Evolutionary conservation across 2,329 filamentous ascomycete species (phyloP).

Genomic region (Diaporthe citri): DNA sequence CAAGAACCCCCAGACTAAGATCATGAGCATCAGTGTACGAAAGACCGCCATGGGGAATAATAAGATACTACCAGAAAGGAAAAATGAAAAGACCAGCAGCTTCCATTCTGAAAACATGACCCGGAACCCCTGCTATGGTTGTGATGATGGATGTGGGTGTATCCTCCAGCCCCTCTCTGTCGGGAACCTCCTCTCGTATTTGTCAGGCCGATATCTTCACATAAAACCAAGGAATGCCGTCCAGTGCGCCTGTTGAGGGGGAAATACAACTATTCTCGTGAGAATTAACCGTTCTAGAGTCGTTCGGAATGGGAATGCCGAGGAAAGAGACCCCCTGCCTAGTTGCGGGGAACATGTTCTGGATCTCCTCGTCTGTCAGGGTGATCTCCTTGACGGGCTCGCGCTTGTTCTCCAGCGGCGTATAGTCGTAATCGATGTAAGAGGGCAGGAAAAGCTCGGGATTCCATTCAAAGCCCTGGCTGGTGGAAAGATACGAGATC

Average conservation of each 20-base stretch:
- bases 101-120: constrained; percentile 32
- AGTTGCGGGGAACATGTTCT: constrained; percentile 71
- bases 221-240: constrained; percentile 5
- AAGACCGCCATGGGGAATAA: constrained; percentile 34
- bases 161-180: constrained; percentile 13
- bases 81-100: constrained; percentile 27
- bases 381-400: constrained; percentile 84
- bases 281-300: constrained; percentile 37
- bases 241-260: constrained; percentile 32
- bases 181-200: constrained; percentile 22
- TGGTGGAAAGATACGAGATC: constrained; percentile 85
- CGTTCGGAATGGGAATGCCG: neutral
- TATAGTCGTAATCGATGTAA: constrained; percentile 80
- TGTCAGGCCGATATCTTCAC: neutral
- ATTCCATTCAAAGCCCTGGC: constrained; percentile 87
- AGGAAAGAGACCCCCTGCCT: constrained; percentile 23
- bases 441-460: constrained; percentile 87
- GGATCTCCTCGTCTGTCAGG: constrained; percentile 81
- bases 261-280: constrained; percentile 35
- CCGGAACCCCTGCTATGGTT: constrained; percentile 32
- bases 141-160: constrained; percentile 25
- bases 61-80: constrained; percentile 33
- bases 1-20: constrained; percentile 21
- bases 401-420: constrained; percentile 79
- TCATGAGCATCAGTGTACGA: constrained; percentile 11